These are phyloP conservation scores for Diutina neorugosa DNA, from an alignment of 1,139 yeast species.

Conservation along the genomic window DNA sequence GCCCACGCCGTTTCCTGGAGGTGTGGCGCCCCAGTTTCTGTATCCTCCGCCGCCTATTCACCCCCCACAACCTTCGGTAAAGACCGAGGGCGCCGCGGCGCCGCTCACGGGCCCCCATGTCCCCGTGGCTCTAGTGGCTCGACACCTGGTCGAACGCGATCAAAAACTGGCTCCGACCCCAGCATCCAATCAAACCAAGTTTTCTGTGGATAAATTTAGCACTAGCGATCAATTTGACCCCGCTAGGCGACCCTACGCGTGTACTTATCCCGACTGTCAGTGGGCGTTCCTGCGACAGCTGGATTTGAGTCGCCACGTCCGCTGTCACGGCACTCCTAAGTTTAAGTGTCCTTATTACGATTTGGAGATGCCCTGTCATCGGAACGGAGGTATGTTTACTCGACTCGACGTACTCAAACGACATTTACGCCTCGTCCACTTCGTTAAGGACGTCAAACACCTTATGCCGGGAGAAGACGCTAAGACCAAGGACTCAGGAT, in stretches of 20 bases:
- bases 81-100: neutral
- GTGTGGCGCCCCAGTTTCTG: neutral
- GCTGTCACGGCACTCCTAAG: constrained; percentile 52
- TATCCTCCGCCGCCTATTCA: neutral
- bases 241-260: constrained; percentile 28
- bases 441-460: constrained; percentile 35
- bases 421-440: constrained; percentile 57
- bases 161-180: neutral
- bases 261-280: constrained; percentile 41
- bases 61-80: neutral
- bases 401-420: constrained; percentile 60
- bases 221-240: neutral
- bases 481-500: constrained; percentile 35
- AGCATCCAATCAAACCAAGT: neutral
- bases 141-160: neutral
- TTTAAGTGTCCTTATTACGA: constrained; percentile 66
- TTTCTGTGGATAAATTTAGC: neutral
- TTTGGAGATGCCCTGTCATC: constrained; percentile 55
- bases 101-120: neutral
- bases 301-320: constrained; percentile 52
- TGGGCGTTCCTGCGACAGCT: constrained; percentile 62
- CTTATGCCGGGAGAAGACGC: constrained; percentile 4
- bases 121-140: neutral
- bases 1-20: neutral
- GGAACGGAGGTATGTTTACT: constrained; percentile 62